Evolutionary conservation across 2,329 filamentous ascomycete genomes (phyloP).

Genomic region (Hymenoscyphus infarciens): DNA sequence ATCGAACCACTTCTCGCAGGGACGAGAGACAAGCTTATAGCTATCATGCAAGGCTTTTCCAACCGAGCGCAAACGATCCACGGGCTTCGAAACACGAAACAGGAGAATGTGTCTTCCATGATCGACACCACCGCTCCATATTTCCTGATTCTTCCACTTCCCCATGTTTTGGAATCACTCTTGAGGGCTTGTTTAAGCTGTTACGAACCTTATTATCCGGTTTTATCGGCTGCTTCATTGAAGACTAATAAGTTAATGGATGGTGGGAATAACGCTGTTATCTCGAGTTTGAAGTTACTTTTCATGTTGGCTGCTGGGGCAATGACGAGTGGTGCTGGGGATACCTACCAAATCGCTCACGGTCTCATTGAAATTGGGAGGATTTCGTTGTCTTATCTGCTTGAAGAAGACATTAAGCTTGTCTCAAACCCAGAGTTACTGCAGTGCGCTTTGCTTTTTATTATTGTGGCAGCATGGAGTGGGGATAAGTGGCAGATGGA

Average conservation of each 20-base stretch:
- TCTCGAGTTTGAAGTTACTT: not conserved
- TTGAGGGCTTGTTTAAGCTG: not conserved
- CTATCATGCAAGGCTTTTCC: not conserved
- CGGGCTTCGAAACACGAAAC: not conserved
- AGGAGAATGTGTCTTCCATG: not conserved
- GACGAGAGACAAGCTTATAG: conserved; percentile 2
- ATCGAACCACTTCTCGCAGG: conserved; percentile 2
- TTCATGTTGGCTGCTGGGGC: conserved; percentile 1
- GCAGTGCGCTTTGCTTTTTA: not conserved
- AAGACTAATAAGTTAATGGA: conserved; percentile 1
- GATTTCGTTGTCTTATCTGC: not conserved
- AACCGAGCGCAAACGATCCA: not conserved
- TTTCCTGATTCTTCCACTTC: conserved; percentile 1
- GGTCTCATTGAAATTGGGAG: conserved; percentile 1
- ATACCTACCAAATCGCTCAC: not conserved
- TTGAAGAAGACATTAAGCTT: conserved; percentile 1
- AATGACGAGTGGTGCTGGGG: not conserved
- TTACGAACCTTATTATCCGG: not conserved
- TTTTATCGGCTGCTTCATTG: not conserved
- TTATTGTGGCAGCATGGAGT: not conserved
- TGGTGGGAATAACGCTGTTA: not conserved
- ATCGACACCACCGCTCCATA: not conserved
- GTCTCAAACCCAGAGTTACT: not conserved
- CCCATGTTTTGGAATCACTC: not conserved
- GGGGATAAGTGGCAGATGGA: conserved; percentile 7